Base-by-base conservation (phyloP, 2,329 filamentous ascomycete genomes). In the Lecanosticta acicola region DNA sequence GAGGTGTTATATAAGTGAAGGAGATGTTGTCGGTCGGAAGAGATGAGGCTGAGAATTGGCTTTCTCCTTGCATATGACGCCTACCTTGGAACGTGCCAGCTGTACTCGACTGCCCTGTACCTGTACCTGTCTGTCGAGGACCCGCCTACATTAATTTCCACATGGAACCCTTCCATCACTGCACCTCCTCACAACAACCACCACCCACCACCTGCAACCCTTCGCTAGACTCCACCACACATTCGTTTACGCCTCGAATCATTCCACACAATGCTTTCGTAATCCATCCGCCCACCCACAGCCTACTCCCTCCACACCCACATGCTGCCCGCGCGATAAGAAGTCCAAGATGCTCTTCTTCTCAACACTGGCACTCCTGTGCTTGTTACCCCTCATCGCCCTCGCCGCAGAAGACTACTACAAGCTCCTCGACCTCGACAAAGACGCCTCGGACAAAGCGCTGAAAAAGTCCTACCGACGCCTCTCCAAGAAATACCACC, bases 401-500 rank as follows among this genome's bases (percentile, higher is more conserved):
- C 58, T 72, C 42, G 69, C 67, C 26, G 73, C 73, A 32, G 71
- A 90, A 62, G 87, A 93, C 66, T 91, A 83, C 64, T 93, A 93
- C 69, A 87, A 89, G 81, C 71, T 95, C 48, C 80, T 98, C 19
- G 88, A 85, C 44, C 71, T 98, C 53, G 79, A 84, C 61, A 88
- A 81, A 61, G 75, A 83, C 49, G 91, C 91, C 13, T 83, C 80
- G 38, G 89, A 95, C 43, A 83, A 83, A 61, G 85, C 97, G 60
- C 84, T 98, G 65, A 98, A 98, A 70, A 85, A 86, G 37, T 90
- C 93, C 17, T 98, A 98, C 69, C 81, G 90, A 49, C 83, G 81
- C 49, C 76, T 98, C 9, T 94, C 87, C 73, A 97, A 97, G 70
- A 94, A 94, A 67, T 96, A 79, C 67, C 93, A 98, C 64, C 93